Evolutionary conservation across 2,329 filamentous ascomycete genomes (phyloP).

Genomic region (Thelonectria blattea): DNA sequence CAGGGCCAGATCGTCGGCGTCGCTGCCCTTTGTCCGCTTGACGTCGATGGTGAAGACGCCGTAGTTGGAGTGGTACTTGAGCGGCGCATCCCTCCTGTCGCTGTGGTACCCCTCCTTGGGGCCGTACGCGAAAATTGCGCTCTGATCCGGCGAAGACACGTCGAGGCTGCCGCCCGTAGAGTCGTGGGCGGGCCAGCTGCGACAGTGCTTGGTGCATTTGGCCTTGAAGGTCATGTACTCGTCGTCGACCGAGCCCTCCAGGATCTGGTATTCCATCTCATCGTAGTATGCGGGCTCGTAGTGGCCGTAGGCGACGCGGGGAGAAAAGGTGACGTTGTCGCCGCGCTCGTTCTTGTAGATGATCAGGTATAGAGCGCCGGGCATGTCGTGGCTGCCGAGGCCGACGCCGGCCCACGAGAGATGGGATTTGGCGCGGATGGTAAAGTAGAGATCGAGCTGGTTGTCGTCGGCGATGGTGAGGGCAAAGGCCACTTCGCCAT

Average conservation of each 20-base stretch:
- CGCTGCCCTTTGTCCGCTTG: conserved; percentile 53
- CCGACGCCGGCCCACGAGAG: conserved; percentile 62
- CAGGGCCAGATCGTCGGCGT: conserved; percentile 49
- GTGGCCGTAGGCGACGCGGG: conserved; percentile 56
- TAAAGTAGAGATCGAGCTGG: conserved; percentile 59
- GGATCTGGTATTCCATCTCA: conserved; percentile 50
- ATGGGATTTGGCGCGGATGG: conserved; percentile 53
- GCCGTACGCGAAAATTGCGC: conserved; percentile 64
- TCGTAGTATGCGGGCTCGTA: conserved; percentile 58
- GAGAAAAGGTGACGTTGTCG: conserved; percentile 61
- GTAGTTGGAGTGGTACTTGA: conserved; percentile 60
- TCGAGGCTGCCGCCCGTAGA: conserved; percentile 53
- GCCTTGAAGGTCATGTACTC: conserved; percentile 57
- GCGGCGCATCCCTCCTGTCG: conserved; percentile 49
- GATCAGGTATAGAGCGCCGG: conserved; percentile 59
- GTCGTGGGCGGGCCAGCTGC: conserved; percentile 51
- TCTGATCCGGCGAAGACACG: conserved; percentile 52
- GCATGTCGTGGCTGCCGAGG: conserved; percentile 59
- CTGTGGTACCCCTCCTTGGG: conserved; percentile 51
- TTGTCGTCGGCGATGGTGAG: conserved; percentile 55
- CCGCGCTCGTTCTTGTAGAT: conserved; percentile 56
- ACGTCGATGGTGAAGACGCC: conserved; percentile 64
- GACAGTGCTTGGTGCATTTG: conserved; percentile 57
- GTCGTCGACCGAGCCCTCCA: conserved; percentile 56
- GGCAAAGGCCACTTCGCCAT: conserved; percentile 54